Evolutionary conservation across 192 early-diverging fungal species (phyloP).

Genomic region (Coemansia umbellata): DNA sequence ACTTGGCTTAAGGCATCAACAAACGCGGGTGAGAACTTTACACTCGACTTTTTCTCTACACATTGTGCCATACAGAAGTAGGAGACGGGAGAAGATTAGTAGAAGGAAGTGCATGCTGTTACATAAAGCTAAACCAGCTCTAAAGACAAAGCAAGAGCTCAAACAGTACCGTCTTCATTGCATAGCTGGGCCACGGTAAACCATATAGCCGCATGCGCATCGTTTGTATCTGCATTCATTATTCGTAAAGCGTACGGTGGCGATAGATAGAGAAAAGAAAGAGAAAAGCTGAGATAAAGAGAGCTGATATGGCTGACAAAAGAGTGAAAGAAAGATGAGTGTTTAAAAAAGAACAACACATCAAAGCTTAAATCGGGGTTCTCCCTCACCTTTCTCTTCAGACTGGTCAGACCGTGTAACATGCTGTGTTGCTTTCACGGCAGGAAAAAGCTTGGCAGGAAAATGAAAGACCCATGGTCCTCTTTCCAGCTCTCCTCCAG

Average conservation of each 20-base stretch:
- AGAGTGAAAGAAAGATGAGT: no score
- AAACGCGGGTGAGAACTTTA: slow-evolving; percentile 31
- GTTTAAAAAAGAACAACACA: no score
- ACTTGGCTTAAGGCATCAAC: slow-evolving; percentile 40
- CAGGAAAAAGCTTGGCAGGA: no score
- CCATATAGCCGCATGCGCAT: slow-evolving; percentile 40
- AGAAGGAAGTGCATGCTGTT: neutral
- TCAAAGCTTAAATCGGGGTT: no score
- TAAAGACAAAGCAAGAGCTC: neutral
- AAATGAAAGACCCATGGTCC: no score
- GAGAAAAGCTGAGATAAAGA: no score
- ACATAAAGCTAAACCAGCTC: neutral
- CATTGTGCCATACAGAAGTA: no score
- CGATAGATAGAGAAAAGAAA: neutral
- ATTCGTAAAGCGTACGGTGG: neutral
- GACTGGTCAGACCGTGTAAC: no score
- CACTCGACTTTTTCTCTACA: slow-evolving; percentile 22
- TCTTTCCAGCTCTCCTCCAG: no score
- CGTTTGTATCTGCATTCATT: slow-evolving; percentile 29
- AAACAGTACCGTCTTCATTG: slow-evolving; percentile 26
- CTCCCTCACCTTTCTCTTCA: no score
- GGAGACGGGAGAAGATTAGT: neutral
- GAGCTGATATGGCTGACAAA: no score
- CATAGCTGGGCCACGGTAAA: slow-evolving; percentile 37
- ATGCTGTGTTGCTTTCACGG: no score